Base-by-base conservation (phyloP, 106 monocot genomes). In the Acanthochlamys bracteata region DNA sequence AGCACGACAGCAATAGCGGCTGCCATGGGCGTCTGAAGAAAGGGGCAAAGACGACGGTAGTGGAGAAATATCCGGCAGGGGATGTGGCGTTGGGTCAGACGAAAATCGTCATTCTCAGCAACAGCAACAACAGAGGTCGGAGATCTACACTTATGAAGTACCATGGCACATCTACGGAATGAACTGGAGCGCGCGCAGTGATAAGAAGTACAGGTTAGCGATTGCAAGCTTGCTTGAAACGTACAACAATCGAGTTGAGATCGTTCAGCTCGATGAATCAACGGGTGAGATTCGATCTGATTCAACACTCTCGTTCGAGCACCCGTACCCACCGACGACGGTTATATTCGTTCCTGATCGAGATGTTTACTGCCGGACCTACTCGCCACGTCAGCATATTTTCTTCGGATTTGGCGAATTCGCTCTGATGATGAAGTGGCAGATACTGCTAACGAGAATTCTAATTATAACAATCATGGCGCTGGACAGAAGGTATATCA, bases 81-180 rank as follows among this genome's bases (percentile, higher is more conserved):
- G 66, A 0, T 80, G 73, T 2, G 56, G 70, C 17, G 76, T 67
- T 20, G 77, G 66, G 7, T 79, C 76, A 39, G 86, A 90, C 53
- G 87, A 84, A 8, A 19, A 33, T 6, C 33, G 6, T 33, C 6
- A 33, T 33, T 33, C 33, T 49, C 2, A 49, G 2, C 49, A 49
- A 9, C 49, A 20, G 57, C 84, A 90, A 72, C 91, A 88, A 76
- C 84, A 85, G 85, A 77, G 96, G 20, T 92, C 96, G 60, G 96
- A 98, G 91, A 98, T 98, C 85, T 98, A 98, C 88, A 98, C 96
- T 0, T 98, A 98, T 80, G 96, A 98, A 72, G 96, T 88, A 9
- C 83, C 85, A 0, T 96, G 95, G 95, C 95, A 88, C 78, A 83
- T 96, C 88, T 98, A 98, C 82, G 84, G 84, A 25, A 98, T 98